A percentile compares a stretch with the other conserved stretches of the same genome.
phyloP scores from a whole-genome alignment of 163 green algal genomes.

The Scenedesmus sp. region DNA sequence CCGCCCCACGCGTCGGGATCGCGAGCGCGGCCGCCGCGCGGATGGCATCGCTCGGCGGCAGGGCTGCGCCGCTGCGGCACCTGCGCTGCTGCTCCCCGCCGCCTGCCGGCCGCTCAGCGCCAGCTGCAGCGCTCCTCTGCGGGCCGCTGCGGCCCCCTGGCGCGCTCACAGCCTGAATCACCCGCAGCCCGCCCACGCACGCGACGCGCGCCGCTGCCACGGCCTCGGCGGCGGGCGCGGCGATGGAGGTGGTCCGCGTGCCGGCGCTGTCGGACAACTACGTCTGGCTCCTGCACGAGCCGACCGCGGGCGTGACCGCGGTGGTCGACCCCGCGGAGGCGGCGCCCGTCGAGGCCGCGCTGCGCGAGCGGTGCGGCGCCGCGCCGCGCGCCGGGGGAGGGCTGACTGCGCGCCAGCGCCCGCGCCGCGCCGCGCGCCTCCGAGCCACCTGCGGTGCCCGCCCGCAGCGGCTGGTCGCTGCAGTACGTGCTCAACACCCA shows the following conservation, averaged over 20 bases:
- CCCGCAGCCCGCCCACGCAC: too few species aligned
- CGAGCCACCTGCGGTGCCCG: background rate
- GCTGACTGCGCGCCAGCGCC: background rate
- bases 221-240: too few species aligned
- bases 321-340: slow-evolving; percentile 92
- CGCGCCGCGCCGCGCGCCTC: background rate
- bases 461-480: slow-evolving; percentile 65
- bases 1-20: too few species aligned
- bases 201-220: too few species aligned
- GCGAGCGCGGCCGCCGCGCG: too few species aligned
- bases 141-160: background rate
- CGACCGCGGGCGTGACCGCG: slow-evolving; percentile 61
- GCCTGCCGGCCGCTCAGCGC: too few species aligned
- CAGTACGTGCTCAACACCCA: slow-evolving; percentile 96
- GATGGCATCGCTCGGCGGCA: too few species aligned
- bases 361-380: slow-evolving; percentile 54
- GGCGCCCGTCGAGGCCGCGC: slow-evolving; percentile 71
- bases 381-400: background rate
- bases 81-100: too few species aligned
- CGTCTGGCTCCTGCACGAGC: slow-evolving; percentile 88
- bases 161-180: slow-evolving; percentile 4
- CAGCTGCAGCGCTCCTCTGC: background rate
- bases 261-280: slow-evolving; percentile 87
- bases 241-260: slow-evolving; percentile 37
- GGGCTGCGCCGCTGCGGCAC: too few species aligned